Evolutionary conservation across 306 rosid genomes (phyloP), one percentile per base, ranked within the genome.

Genomic region (Glycyrrhiza uralensis): DNA sequence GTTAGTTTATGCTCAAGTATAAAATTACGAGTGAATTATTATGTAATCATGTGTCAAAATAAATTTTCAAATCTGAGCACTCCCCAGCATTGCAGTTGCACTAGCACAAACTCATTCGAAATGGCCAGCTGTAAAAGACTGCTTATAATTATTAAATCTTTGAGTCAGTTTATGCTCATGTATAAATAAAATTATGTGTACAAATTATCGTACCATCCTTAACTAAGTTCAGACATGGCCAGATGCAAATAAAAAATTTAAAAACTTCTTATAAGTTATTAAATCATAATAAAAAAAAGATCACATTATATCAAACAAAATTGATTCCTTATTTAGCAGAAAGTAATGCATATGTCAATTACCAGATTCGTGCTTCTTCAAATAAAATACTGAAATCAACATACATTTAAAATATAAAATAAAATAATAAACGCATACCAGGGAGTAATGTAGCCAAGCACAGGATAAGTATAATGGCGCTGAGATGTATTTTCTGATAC

Each of bases 391-490:
- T 41, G 56, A 28, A 3, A 19, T 18, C 24, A 49, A 7, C 4
- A 18, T 42, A 51, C 11, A 58, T 13, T 17, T 7, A 44, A 13
- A 2, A 15, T 30, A 36, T 13, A 63, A 22, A 12, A 52, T 2
- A 60, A 36, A 61, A 58, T 55, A 45, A n/a, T n/a, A 12, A 80
- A 19, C 10, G 59, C 73, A 77, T 91, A 94, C 99, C 99, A 94
- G 35, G 97, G 96, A 71, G 99, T 94, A 59, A 94, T 83, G 86
- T 91, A 94, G 72, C 87, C 97, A 81, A 94, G 92, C 26, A 82
- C 90, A 46, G 96, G 97, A 77, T 86, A 85, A 12, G 20, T 69
- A 76, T 86, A 86, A 62, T 80, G 89, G 82, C 92, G 88, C 41
- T 19, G 71, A 23, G 87, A 85, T 12, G 36, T 24, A 78, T 91